These are phyloP conservation scores for Cercospora sesami DNA, from an alignment of 2,329 filamentous ascomycete genomes.

Conservation along the genomic window DNA sequence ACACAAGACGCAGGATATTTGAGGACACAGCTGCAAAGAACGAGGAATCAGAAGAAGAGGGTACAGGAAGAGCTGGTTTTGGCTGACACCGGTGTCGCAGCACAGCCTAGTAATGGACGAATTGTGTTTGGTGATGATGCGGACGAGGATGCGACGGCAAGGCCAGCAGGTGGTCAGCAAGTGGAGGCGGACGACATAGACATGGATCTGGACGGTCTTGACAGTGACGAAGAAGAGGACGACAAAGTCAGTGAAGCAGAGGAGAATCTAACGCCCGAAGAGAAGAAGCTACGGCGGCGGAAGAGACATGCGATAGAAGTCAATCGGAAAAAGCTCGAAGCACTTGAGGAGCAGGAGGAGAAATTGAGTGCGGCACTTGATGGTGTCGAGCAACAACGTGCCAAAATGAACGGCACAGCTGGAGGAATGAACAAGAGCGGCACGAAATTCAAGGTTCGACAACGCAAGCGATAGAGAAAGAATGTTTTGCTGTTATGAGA, in stretches of 20 bases:
- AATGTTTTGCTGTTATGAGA: background rate
- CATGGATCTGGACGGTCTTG: constrained; percentile 30
- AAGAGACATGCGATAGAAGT: constrained; percentile 53
- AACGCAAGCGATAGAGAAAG: constrained; percentile 57
- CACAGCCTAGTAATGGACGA: constrained; percentile 39
- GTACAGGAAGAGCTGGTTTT: constrained; percentile 42
- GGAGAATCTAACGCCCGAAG: constrained; percentile 36
- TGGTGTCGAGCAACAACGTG: constrained; percentile 60
- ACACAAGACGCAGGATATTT: constrained; percentile 66
- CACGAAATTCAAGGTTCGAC: constrained; percentile 63
- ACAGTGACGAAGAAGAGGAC: constrained; percentile 27
- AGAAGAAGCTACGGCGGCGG: constrained; percentile 53
- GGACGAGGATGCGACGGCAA: constrained; percentile 21
- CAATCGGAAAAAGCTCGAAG: constrained; percentile 52
- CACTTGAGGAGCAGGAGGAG: constrained; percentile 55
- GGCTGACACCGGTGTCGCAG: constrained; percentile 45
- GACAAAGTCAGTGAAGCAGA: constrained; percentile 31
- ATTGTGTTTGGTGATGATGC: constrained; percentile 43
- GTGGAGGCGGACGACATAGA: constrained; percentile 21
- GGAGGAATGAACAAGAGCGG: constrained; percentile 65
- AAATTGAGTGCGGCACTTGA: constrained; percentile 58
- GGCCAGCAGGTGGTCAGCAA: constrained; percentile 1
- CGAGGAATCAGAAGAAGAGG: constrained; percentile 55
- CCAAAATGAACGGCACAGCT: constrained; percentile 60
- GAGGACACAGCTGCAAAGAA: constrained; percentile 58